phyloP scores from a whole-genome alignment of 371 early-diverging fungal species.

The Syncephalastrum contaminatum region DNA sequence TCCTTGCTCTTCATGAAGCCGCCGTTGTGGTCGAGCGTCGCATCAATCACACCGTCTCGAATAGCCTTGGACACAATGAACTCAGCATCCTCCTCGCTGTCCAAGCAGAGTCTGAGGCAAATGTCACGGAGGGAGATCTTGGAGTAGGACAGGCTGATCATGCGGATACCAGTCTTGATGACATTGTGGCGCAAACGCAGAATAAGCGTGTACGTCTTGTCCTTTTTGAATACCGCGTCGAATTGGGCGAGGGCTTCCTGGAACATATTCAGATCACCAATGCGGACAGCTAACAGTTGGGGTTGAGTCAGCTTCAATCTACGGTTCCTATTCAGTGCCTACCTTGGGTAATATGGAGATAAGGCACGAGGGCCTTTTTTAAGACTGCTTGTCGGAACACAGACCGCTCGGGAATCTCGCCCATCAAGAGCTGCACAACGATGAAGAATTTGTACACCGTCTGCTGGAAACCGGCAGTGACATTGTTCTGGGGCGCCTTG shows the following conservation, averaged over 20 bases:
- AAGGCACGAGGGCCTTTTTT: conserved; percentile 83
- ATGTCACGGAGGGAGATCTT: conserved; percentile 96
- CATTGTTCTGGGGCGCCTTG: conserved; percentile 88
- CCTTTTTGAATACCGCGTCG: conserved; percentile 74
- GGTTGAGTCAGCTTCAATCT: background rate
- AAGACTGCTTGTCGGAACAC: conserved; percentile 86
- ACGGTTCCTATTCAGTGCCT: conserved; percentile 3
- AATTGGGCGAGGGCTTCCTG: conserved; percentile 82
- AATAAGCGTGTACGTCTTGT: conserved; percentile 89
- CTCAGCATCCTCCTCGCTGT: conserved; percentile 97
- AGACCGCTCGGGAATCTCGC: conserved; percentile 95
- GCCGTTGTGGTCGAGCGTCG: conserved; percentile 89
- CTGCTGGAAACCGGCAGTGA: conserved; percentile 94
- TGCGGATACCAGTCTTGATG: conserved; percentile 97
- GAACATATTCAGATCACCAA: conserved; percentile 93
- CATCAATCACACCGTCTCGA: conserved; percentile 97
- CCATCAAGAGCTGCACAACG: conserved; percentile 95
- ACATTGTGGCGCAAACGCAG: conserved; percentile 96
- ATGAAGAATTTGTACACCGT: conserved; percentile 91
- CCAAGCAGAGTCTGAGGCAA: conserved; percentile 92
- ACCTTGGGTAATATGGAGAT: conserved; percentile 91
- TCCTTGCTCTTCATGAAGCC: conserved; percentile 95
- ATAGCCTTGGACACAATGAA: conserved; percentile 99
- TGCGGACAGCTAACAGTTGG: conserved; percentile 74
- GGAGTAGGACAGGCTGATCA: conserved; percentile 93